phyloP scores from a whole-genome alignment of 106 monocot species.

The Acanthochlamys bracteata region DNA sequence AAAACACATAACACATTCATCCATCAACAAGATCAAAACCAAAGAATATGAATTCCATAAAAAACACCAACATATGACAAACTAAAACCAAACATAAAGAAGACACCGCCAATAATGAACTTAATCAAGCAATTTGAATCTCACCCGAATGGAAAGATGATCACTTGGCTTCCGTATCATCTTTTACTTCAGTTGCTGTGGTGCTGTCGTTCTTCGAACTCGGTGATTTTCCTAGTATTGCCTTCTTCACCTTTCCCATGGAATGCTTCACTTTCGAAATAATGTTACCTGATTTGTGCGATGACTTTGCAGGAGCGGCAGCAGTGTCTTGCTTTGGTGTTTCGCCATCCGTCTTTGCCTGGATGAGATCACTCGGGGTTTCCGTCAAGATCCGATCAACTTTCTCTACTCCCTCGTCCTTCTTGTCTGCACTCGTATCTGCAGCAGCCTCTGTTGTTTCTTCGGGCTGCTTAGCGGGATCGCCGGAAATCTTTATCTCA shows the following conservation, averaged over 20 bases:
- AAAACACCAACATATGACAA: too few species aligned
- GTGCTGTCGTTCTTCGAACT: slow-evolving; percentile 19
- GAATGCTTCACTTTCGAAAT: slow-evolving; percentile 54
- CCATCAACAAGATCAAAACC: too few species aligned
- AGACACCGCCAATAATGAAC: too few species aligned
- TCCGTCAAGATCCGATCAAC: slow-evolving; percentile 1
- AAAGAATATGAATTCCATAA: too few species aligned
- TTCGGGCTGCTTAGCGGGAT: not conserved
- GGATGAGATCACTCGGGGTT: slow-evolving; percentile 6
- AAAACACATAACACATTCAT: too few species aligned
- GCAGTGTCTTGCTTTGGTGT: slow-evolving; percentile 2
- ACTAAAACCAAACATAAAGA: too few species aligned
- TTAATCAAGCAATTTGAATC: too few species aligned
- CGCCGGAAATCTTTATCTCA: not conserved
- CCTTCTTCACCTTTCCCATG: slow-evolving; percentile 50
- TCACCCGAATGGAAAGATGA: too few species aligned
- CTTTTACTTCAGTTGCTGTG: slow-evolving; percentile 17
- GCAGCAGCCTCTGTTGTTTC: not conserved
- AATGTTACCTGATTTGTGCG: slow-evolving; percentile 29
- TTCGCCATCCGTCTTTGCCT: slow-evolving; percentile 8
- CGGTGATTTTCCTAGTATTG: slow-evolving; percentile 47
- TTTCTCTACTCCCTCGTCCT: slow-evolving; percentile 11
- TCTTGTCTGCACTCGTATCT: not conserved
- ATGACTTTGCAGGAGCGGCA: slow-evolving; percentile 11
- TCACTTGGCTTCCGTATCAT: slow-evolving; percentile 7